These are phyloP conservation scores for Pleoardoris graminearum DNA, from an alignment of 2,329 filamentous ascomycete species.

Conservation along the genomic window DNA sequence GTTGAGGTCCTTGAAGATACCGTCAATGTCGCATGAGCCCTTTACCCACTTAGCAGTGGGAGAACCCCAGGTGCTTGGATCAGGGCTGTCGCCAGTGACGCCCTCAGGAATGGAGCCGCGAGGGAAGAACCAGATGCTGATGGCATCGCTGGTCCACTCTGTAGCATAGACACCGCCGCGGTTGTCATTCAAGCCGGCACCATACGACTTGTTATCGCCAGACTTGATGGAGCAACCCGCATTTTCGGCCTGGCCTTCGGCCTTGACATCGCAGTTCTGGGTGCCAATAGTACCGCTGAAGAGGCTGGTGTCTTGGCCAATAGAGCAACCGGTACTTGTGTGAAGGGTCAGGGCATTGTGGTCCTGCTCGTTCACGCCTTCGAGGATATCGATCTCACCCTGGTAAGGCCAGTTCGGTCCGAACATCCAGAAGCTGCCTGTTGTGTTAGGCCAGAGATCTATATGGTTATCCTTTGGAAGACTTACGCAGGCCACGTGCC, in stretches of 20 bases:
- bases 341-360: constrained; percentile 54
- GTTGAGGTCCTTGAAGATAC: constrained; percentile 71
- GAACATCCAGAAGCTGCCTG: constrained; percentile 36
- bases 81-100: constrained; percentile 61
- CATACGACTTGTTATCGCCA: constrained; percentile 50
- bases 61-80: constrained; percentile 69
- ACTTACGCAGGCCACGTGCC: constrained; percentile 56
- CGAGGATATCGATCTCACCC: constrained; percentile 57
- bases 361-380: constrained; percentile 50
- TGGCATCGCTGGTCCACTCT: constrained; percentile 69
- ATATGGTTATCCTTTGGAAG: neutral
- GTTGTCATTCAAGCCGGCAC: constrained; percentile 56
- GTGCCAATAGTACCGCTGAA: constrained; percentile 56
- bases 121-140: constrained; percentile 82
- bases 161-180: constrained; percentile 53
- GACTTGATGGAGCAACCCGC: constrained; percentile 51
- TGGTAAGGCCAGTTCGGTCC: constrained; percentile 38
- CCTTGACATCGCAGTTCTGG: constrained; percentile 54
- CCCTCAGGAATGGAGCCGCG: constrained; percentile 68
- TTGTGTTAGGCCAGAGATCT: constrained; percentile 11
- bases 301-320: constrained; percentile 42
- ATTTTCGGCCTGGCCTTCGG: constrained; percentile 45
- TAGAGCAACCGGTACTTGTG: constrained; percentile 50
- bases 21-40: constrained; percentile 69
- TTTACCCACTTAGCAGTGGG: constrained; percentile 68